phyloP scores from a whole-genome alignment of 2,329 filamentous ascomycete species.

The Colletotrichum sojae region DNA sequence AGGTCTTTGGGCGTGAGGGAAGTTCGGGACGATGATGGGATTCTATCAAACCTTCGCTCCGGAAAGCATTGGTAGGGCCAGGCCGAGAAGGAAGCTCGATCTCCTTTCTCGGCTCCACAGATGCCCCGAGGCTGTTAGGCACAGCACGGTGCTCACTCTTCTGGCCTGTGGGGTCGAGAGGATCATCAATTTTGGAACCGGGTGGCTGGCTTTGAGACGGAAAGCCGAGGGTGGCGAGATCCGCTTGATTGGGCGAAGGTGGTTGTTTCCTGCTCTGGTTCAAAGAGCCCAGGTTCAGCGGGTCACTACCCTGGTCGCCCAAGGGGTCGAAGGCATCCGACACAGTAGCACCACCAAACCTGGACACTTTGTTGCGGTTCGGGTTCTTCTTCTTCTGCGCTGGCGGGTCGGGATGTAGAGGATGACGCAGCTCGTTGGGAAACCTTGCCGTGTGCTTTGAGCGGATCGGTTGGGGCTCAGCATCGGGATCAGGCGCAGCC shows the following conservation, averaged over 20 bases:
- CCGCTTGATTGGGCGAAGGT: conserved; percentile 16
- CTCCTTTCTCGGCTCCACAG: conserved; percentile 3
- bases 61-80: conserved; percentile 21
- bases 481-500: conserved; percentile 44
- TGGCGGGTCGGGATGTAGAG: conserved; percentile 34
- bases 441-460: conserved; percentile 38
- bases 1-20: conserved; percentile 27
- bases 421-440: conserved; percentile 35
- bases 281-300: conserved; percentile 13
- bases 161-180: conserved; percentile 8
- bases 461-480: conserved; percentile 41
- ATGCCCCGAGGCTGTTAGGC: neutral
- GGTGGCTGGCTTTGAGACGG: neutral
- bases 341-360: conserved; percentile 12
- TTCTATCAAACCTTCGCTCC: conserved; percentile 29
- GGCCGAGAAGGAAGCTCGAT: conserved; percentile 14
- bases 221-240: conserved; percentile 19
- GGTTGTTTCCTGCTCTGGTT: conserved; percentile 14
- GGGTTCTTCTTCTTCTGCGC: conserved; percentile 22
- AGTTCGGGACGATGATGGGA: conserved; percentile 24
- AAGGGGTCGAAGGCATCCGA: conserved; percentile 23
- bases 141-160: neutral
- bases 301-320: conserved; percentile 17
- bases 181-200: neutral
- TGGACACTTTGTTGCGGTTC: conserved; percentile 28